Evolutionary conservation across 2,329 filamentous ascomycete genomes (phyloP), one percentile per base, ranked within the genome.

Genomic region (Fusarium tricinctum): DNA sequence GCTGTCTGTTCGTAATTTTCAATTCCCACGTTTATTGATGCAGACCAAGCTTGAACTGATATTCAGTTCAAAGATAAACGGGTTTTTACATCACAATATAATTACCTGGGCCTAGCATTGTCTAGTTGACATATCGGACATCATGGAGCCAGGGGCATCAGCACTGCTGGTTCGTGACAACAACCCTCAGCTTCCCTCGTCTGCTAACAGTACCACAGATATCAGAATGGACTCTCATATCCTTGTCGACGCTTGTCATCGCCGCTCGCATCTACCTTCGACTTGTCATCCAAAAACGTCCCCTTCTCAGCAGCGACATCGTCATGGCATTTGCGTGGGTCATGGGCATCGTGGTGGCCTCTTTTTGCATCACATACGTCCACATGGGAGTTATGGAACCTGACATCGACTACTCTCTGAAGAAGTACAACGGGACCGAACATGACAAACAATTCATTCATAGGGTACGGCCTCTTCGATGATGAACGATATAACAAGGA

Each of bases 201-300:
- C 2, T 26, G 22, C 62, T 65, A 19, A 65, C 7, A 12, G 32
- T 1, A 17, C n/a, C 1, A 20, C 9, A 70, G 68, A 58, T 53
- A 1, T 22, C 46, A 23, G 63, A 59, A 51, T 70, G 67, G 53
- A 45, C 53, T 5, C 51, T 71, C 15, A 71, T 71, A 2, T 30
- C 55, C 0, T 49, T 69, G 10, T 68, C 69, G 0, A 46, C 55
- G 1, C 3, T 47, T 0, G 66, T 66, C 12, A 66, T 71, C 14
- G 45, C 23, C 12, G 68, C 68, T 0, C 68, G 68, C 17, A 39
- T 71, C 10, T 54, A 68, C n/a, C 61, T 71, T 3, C 57, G 68
- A 17, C 42, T 71, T 4, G 14, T 28, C 1, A 59, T 71, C 15
- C 68, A 71, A 19, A 56, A 57, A 4, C 57, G 56, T 15, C 50